Conservation (phyloP, 768 basidiomycete species). For the Amanita phalloides region DNA sequence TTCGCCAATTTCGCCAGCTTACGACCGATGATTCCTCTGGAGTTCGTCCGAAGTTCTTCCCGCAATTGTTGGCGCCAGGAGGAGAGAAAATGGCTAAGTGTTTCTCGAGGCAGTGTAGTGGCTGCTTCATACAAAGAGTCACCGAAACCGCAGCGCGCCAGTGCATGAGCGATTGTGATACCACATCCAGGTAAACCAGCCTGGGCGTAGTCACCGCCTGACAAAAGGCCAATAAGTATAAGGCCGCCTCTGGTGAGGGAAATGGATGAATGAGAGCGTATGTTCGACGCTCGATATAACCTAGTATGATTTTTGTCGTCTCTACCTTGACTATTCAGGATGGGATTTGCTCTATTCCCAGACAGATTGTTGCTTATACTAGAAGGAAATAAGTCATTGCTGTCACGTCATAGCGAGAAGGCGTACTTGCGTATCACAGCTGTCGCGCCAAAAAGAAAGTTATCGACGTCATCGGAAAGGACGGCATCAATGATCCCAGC, state of each 20-base stretch:
- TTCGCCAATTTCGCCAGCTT: constrained; percentile 60
- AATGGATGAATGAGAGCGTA: constrained; percentile 29
- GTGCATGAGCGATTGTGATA: constrained; percentile 57
- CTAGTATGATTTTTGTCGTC: constrained; percentile 64
- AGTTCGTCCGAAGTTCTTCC: constrained; percentile 60
- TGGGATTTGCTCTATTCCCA: constrained; percentile 56
- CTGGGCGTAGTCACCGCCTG: constrained; percentile 86
- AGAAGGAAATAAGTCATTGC: constrained; percentile 5
- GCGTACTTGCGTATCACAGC: constrained; percentile 78
- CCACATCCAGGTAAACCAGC: constrained; percentile 64
- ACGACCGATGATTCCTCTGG: constrained; percentile 47
- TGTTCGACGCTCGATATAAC: constrained; percentile 30
- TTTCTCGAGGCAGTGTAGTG: constrained; percentile 28
- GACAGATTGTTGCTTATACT: constrained; percentile 66
- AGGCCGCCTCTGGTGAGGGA: constrained; percentile 58
- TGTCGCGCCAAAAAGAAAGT: constrained; percentile 79
- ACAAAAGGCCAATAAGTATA: constrained; percentile 74
- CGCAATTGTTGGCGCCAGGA: constrained; percentile 54
- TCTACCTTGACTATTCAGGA: constrained; percentile 54
- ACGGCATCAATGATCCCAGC: constrained; percentile 81
- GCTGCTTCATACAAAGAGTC: constrained; percentile 57
- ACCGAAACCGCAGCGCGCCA: constrained; percentile 77
- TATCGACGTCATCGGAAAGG: constrained; percentile 90
- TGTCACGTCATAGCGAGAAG: constrained; percentile 3
- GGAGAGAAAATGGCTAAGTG: constrained; percentile 42